These are phyloP conservation scores for Pythium plurisporium DNA, from an alignment of 352 stramenopile genomes.

Conservation along the genomic window DNA sequence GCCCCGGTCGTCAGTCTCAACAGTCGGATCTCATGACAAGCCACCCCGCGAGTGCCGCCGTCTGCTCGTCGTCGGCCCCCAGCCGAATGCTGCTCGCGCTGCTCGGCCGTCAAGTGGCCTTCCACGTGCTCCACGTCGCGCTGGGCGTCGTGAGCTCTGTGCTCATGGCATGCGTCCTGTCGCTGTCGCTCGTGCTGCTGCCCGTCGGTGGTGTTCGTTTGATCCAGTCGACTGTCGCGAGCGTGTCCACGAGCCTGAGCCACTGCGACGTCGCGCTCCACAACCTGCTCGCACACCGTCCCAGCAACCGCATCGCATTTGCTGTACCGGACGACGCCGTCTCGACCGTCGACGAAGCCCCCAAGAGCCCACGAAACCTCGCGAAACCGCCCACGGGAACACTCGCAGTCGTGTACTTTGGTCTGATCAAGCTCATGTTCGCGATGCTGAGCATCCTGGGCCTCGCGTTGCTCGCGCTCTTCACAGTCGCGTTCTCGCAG, in stretches of 20 bases:
- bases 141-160: conserved; percentile 18
- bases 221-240: too few species aligned
- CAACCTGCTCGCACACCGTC: conserved; percentile 36
- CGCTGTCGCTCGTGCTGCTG: conserved; percentile 32
- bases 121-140: conserved; percentile 19
- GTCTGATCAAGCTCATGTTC: conserved; percentile 31
- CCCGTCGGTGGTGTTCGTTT: conserved; percentile 56
- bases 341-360: too few species aligned
- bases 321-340: too few species aligned
- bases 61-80: too few species aligned
- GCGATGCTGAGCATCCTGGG: conserved; percentile 31
- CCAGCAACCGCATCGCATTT: not conserved
- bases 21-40: too few species aligned
- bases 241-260: conserved; percentile 36
- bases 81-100: too few species aligned
- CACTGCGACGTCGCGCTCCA: conserved; percentile 41
- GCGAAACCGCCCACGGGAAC: not conserved
- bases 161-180: conserved; percentile 19
- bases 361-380: not conserved
- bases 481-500: conserved; percentile 31
- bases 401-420: conserved; percentile 50
- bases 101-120: too few species aligned
- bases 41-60: too few species aligned
- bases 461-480: conserved; percentile 25
- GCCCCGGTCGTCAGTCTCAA: too few species aligned